Percentiles rank a stretch among this genome's conserved stretches.
Evolutionary conservation across 768 basidiomycete species (phyloP).

Genomic region (Coprinopsis strossmayeri): DNA sequence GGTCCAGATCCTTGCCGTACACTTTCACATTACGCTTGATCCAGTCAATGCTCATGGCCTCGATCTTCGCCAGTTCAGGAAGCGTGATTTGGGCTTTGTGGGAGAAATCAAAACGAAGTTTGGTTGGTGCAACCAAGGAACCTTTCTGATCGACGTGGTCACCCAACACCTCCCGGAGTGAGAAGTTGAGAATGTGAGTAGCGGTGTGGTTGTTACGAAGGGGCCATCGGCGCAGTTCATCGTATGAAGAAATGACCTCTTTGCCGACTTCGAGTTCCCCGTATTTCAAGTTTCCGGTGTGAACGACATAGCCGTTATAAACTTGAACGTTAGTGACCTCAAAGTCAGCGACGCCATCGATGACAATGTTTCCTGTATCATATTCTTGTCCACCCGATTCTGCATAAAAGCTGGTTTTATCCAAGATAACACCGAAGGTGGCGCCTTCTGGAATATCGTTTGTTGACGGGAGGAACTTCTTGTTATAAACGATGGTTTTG

Average conservation of each 20-base stretch:
- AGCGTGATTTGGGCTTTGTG: constrained; percentile 85
- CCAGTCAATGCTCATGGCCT: constrained; percentile 81
- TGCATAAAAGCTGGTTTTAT: constrained; percentile 94
- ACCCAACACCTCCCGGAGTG: constrained; percentile 87
- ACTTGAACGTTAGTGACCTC: constrained; percentile 90
- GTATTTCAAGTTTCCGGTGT: constrained; percentile 87
- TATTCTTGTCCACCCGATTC: constrained; percentile 97
- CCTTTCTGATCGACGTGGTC: constrained; percentile 99
- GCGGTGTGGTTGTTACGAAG: constrained; percentile 97
- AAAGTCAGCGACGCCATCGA: constrained; percentile 89
- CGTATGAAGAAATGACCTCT: constrained; percentile 83
- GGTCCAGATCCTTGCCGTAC: constrained; percentile 77
- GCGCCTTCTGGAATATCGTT: constrained; percentile 54
- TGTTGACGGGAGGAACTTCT: constrained; percentile 68
- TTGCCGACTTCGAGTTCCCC: constrained; percentile 75
- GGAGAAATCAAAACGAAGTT: constrained; percentile 97
- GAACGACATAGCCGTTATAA: constrained; percentile 93
- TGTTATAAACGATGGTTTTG: constrained; percentile 81
- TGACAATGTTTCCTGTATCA: constrained; percentile 91
- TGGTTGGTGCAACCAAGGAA: constrained; percentile 91
- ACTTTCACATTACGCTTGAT: constrained; percentile 86
- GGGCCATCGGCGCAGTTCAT: constrained; percentile 95
- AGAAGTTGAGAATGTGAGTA: constrained; percentile 96
- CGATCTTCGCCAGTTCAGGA: constrained; percentile 76
- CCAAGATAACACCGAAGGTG: constrained; percentile 81